phyloP scores from a whole-genome alignment of 75 land plant species.

The Larix kaempferi region DNA sequence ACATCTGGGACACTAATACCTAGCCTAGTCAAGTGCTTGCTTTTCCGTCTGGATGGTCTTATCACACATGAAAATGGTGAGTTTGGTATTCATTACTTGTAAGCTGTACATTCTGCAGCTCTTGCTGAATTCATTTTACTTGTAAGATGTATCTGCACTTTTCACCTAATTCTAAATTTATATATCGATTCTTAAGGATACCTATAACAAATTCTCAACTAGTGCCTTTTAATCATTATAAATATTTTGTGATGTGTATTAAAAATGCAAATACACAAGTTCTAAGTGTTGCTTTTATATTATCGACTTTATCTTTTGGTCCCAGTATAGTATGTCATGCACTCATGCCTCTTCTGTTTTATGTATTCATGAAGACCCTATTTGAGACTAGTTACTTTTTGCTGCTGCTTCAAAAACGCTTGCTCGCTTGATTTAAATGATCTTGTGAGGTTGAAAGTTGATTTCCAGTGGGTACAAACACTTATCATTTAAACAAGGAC shows the following conservation, averaged over 20 bases:
- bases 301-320: background rate
- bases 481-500: background rate
- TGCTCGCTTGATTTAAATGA: no score
- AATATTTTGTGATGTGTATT: background rate
- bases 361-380: background rate
- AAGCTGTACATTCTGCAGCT: background rate
- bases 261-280: background rate
- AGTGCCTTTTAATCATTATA: background rate
- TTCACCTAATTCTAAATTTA: background rate
- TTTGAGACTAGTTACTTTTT: no score
- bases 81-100: slow-evolving; percentile 4
- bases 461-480: no score
- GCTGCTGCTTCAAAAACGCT: no score
- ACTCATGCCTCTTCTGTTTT: background rate
- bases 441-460: no score
- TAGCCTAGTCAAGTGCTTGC: slow-evolving; percentile 81
- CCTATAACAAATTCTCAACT: background rate
- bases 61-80: slow-evolving; percentile 63
- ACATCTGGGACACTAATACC: slow-evolving; percentile 85
- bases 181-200: background rate
- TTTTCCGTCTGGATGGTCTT: slow-evolving; percentile 62
- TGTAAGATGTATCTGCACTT: background rate
- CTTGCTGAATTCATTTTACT: background rate
- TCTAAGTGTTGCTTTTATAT: background rate
- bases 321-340: background rate